Evolutionary conservation across 1,284 basidiomycete genomes (phyloP).

Genomic region (Ustanciosporium gigantosporum): DNA sequence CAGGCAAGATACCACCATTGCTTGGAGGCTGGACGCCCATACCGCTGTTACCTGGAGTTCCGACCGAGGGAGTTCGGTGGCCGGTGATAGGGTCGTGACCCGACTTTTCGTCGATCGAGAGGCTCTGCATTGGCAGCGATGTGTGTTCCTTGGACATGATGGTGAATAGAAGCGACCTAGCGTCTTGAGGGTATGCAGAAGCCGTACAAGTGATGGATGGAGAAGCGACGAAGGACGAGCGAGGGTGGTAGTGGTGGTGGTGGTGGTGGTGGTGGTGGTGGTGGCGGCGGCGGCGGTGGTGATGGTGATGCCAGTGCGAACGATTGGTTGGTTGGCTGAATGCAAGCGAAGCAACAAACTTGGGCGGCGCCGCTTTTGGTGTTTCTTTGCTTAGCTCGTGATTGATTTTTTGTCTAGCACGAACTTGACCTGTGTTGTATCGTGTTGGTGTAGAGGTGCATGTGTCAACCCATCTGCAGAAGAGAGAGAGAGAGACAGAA

Average conservation of each 20-base stretch:
- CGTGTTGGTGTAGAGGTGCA: no score
- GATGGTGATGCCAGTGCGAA: background rate
- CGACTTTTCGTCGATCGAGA: conserved; percentile 54
- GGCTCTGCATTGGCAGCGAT: conserved; percentile 50
- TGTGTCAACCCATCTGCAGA: no score
- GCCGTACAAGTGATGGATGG: background rate
- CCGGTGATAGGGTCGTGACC: conserved; percentile 54
- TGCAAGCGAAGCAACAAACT: no score
- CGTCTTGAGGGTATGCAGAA: background rate
- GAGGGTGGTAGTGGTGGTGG: background rate
- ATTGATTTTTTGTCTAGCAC: no score
- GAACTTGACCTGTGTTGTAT: no score
- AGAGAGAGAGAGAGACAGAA: no score
- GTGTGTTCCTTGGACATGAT: conserved; percentile 55
- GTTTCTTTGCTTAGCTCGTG: no score
- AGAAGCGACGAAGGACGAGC: no score
- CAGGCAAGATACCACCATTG: conserved; percentile 40
- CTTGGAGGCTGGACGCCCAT: conserved; percentile 29
- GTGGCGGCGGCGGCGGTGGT: background rate
- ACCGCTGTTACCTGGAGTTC: conserved; percentile 39
- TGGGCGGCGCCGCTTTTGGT: no score
- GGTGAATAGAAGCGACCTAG: background rate
- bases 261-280: conserved; percentile 6
- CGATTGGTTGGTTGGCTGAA: no score
- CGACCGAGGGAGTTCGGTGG: conserved; percentile 45